A percentile compares a stretch with the other conserved stretches of the same genome.
Evolutionary conservation across 371 early-diverging fungal genomes (phyloP).

Genomic region (Mucor plumbeus): DNA sequence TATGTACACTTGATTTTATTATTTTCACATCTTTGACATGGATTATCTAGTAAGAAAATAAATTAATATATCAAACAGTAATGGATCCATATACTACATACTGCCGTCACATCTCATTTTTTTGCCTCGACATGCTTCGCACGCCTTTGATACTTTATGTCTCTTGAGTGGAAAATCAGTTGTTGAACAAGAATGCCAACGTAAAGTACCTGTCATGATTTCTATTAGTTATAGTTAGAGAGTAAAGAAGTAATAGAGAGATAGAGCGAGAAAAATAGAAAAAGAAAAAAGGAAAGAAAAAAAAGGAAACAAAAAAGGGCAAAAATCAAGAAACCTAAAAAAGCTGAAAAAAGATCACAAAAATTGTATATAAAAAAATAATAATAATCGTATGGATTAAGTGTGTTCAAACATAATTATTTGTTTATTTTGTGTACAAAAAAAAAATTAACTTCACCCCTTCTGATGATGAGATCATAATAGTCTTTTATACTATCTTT

Average conservation of each 20-base stretch:
- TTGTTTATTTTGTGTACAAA: conserved; percentile 22
- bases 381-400: conserved; percentile 9
- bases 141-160: conserved; percentile 35
- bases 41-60: conserved; percentile 13
- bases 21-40: conserved; percentile 32
- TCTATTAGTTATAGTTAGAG: too few species aligned
- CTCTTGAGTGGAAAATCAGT: conserved; percentile 35
- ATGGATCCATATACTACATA: conserved; percentile 11
- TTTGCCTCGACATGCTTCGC: conserved; percentile 34
- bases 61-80: not conserved
- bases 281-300: not conserved
- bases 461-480: conserved; percentile 28
- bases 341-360: not conserved
- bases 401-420: conserved; percentile 22
- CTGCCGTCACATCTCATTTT: conserved; percentile 40
- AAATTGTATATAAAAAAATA: not conserved
- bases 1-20: conserved; percentile 29
- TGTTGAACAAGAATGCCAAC: conserved; percentile 38
- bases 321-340: not conserved
- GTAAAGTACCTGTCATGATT: conserved; percentile 24
- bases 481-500: not conserved
- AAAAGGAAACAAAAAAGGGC: not conserved
- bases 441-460: conserved; percentile 15
- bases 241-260: not conserved
- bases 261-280: conserved; percentile 6